Percentiles rank a stretch among this genome's conserved stretches.
Evolutionary conservation across 768 basidiomycete genomes (phyloP).

Genomic region (Stropharia rugosoannulata): DNA sequence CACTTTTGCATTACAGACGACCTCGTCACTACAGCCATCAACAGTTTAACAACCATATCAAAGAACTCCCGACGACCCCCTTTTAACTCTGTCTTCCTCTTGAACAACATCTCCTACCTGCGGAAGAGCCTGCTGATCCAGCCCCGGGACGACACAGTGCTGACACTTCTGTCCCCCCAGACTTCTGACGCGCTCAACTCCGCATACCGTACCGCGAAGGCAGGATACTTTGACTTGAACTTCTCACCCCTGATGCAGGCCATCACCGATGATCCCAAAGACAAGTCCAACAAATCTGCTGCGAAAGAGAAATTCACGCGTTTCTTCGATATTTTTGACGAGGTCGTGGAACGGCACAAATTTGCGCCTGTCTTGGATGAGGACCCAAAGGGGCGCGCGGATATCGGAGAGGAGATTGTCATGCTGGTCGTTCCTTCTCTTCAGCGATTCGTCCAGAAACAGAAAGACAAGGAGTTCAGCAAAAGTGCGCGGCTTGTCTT

Average conservation of each 20-base stretch:
- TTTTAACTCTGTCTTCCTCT: slow-evolving; percentile 71
- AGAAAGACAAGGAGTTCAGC: slow-evolving; percentile 80
- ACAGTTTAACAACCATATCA: slow-evolving; percentile 62
- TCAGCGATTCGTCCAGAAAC: slow-evolving; percentile 72
- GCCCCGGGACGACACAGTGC: slow-evolving; percentile 45
- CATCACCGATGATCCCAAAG: slow-evolving; percentile 62
- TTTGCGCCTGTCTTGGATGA: slow-evolving; percentile 70
- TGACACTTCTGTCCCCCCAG: slow-evolving; percentile 55
- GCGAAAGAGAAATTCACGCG: slow-evolving; percentile 82
- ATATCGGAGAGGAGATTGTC: slow-evolving; percentile 70
- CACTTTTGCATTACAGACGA: slow-evolving; percentile 48
- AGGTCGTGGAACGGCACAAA: slow-evolving; percentile 74
- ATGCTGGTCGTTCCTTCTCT: slow-evolving; percentile 76
- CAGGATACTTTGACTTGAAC: slow-evolving; percentile 82
- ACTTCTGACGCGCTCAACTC: slow-evolving; percentile 64
- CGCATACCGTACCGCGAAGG: slow-evolving; percentile 78
- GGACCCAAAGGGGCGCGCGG: slow-evolving; percentile 57
- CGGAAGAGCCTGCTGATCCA: slow-evolving; percentile 55
- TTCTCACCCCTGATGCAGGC: slow-evolving; percentile 76
- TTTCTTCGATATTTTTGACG: slow-evolving; percentile 81
- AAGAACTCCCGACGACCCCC: slow-evolving; percentile 58
- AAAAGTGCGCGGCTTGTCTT: slow-evolving; percentile 61
- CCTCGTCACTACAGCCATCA: slow-evolving; percentile 64
- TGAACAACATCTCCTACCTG: slow-evolving; percentile 79
- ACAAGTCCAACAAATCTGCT: slow-evolving; percentile 53